Percentiles rank a stretch among this genome's conserved stretches.
Evolutionary conservation across 768 basidiomycete species (phyloP).

Genomic region (Gymnopilus dilepis): DNA sequence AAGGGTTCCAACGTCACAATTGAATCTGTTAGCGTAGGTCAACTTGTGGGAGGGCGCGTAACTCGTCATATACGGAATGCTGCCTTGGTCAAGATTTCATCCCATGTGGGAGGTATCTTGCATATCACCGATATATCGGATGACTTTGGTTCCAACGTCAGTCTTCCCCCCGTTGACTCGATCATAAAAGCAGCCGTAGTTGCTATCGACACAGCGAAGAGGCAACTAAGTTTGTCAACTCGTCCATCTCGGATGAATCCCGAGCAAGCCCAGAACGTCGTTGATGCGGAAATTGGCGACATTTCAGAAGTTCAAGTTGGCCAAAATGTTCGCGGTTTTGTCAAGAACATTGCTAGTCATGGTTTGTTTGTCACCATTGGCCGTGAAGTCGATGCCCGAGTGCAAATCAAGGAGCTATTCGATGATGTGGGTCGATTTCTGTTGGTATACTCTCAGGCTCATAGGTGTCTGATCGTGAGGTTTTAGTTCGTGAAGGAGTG

Average conservation of each 20-base stretch:
- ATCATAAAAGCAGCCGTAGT: slow-evolving; percentile 76
- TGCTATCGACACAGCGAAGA: slow-evolving; percentile 65
- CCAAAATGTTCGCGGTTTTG: slow-evolving; percentile 81
- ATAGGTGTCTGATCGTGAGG: slow-evolving; percentile 9
- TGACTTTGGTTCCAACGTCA: slow-evolving; percentile 65
- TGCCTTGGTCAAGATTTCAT: slow-evolving; percentile 76
- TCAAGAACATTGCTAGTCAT: slow-evolving; percentile 85
- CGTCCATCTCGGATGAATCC: slow-evolving; percentile 73
- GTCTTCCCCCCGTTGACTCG: slow-evolving; percentile 64
- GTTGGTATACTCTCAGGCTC: neutral
- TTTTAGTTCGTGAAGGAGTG: slow-evolving; percentile 93
- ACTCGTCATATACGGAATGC: slow-evolving; percentile 74
- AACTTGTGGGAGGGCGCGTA: slow-evolving; percentile 82
- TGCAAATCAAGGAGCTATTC: slow-evolving; percentile 93
- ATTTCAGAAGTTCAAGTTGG: slow-evolving; percentile 72
- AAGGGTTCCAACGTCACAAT: slow-evolving; percentile 59
- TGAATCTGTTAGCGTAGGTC: slow-evolving; percentile 72
- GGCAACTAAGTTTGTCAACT: slow-evolving; percentile 80
- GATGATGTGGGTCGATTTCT: slow-evolving; percentile 61
- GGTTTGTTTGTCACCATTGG: slow-evolving; percentile 91
- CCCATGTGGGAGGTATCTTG: slow-evolving; percentile 74
- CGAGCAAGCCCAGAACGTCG: slow-evolving; percentile 49
- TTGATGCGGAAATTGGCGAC: slow-evolving; percentile 71
- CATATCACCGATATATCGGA: slow-evolving; percentile 85
- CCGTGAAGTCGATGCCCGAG: slow-evolving; percentile 82